Conservation (phyloP, 805 yeast genomes). For the Ogataea pignaliae region DNA sequence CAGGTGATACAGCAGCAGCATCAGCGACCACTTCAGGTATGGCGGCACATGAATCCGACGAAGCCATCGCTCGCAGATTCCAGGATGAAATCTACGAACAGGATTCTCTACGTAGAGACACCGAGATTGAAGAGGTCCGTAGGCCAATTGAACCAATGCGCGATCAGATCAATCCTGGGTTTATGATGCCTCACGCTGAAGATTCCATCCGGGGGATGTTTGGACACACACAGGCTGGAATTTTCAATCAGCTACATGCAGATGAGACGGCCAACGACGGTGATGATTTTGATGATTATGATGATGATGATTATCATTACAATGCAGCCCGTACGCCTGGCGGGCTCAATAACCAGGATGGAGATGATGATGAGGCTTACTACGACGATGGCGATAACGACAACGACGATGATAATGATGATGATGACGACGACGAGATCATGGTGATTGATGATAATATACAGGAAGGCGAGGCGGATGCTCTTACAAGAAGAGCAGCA, state of each 20-base stretch:
- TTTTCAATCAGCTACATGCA: slow-evolving; percentile 50
- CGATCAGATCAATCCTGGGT: slow-evolving; percentile 46
- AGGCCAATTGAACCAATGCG: slow-evolving; percentile 74
- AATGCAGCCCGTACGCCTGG: slow-evolving; percentile 30
- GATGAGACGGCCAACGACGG: slow-evolving; percentile 17
- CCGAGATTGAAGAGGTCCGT: slow-evolving; percentile 50
- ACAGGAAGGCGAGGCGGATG: slow-evolving; percentile 28
- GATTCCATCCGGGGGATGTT: slow-evolving; percentile 33
- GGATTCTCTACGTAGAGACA: slow-evolving; percentile 29
- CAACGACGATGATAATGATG: slow-evolving; percentile 36
- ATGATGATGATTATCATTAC: slow-evolving; percentile 34
- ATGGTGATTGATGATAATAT: slow-evolving; percentile 34
- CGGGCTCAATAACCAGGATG: slow-evolving; percentile 19
- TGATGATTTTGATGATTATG: slow-evolving; percentile 34
- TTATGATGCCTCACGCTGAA: slow-evolving; percentile 22
- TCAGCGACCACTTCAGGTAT: slow-evolving; percentile 1
- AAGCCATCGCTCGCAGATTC: slow-evolving; percentile 53
- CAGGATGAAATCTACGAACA: slow-evolving; percentile 59
- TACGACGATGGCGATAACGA: slow-evolving; percentile 34
- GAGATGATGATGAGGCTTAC: slow-evolving; percentile 27
- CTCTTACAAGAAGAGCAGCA: slow-evolving; percentile 1
- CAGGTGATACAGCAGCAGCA: slow-evolving; percentile 1
- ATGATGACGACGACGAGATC: slow-evolving; percentile 35
- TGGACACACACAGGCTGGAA: slow-evolving; percentile 44
- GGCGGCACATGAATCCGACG: slow-evolving; percentile 29